Conservation (phyloP, 2,329 filamentous ascomycete species). For the Geosmithia putterillii region DNA sequence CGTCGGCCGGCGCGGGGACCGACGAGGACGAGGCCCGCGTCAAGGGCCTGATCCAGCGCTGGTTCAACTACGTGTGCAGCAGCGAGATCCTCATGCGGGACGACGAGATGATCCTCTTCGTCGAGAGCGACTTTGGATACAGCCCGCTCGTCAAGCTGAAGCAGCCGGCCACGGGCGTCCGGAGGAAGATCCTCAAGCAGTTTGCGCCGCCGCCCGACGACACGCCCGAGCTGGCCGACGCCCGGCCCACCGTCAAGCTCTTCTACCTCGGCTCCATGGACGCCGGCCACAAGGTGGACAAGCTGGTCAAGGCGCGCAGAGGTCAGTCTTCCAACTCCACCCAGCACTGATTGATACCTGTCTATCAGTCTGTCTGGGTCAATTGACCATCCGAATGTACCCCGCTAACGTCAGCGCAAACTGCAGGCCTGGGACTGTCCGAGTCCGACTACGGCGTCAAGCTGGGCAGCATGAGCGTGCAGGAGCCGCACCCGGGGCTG, state of each 20-base stretch:
- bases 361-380: no score
- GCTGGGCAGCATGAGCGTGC: conserved; percentile 71
- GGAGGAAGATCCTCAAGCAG: conserved; percentile 92
- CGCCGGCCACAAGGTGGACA: conserved; percentile 91
- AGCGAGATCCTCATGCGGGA: conserved; percentile 91
- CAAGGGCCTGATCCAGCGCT: conserved; percentile 81
- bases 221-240: conserved; percentile 84
- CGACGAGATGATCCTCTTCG: conserved; percentile 94
- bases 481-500: conserved; percentile 82
- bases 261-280: conserved; percentile 97
- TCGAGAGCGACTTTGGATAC: conserved; percentile 98
- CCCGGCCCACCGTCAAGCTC: conserved; percentile 81
- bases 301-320: conserved; percentile 81
- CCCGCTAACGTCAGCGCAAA: no score
- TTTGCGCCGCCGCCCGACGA: conserved; percentile 96
- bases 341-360: no score
- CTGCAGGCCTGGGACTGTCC: conserved; percentile 72
- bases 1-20: conserved; percentile 86
- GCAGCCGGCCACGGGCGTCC: conserved; percentile 90
- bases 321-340: conserved; percentile 36
- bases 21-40: conserved; percentile 89
- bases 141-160: conserved; percentile 91
- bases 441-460: conserved; percentile 93
- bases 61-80: conserved; percentile 86
- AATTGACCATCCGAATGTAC: no score